Percentiles rank a stretch among this genome's conserved stretches.
These are phyloP conservation scores for Phragmites australis DNA, from an alignment of 176 grass and related monocot species.

Conservation along the genomic window DNA sequence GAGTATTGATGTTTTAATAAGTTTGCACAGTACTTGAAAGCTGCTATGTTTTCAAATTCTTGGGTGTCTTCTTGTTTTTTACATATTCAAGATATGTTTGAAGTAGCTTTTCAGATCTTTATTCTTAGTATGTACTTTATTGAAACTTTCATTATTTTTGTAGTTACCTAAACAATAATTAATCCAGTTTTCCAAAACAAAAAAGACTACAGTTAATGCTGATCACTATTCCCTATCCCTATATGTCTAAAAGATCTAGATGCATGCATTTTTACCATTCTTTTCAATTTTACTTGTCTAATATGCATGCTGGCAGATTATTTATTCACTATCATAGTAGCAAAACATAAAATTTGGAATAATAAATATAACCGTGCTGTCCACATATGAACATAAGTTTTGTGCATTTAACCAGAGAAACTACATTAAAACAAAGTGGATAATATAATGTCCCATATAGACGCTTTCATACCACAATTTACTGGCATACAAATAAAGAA, in stretches of 20 bases:
- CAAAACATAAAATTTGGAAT: constrained; percentile 6
- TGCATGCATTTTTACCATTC: background rate
- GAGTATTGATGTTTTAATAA: constrained; percentile 48
- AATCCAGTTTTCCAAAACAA: no score
- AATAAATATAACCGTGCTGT: background rate
- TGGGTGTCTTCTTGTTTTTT: background rate
- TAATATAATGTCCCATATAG: background rate
- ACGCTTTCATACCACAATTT: constrained; percentile 4
- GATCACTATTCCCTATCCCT: no score
- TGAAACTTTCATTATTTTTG: no score
- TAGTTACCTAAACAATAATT: no score
- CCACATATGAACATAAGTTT: background rate
- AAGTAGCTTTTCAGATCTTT: constrained; percentile 8
- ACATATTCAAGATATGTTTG: constrained; percentile 21
- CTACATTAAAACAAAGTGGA: background rate
- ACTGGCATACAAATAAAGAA: background rate
- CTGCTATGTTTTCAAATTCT: background rate
- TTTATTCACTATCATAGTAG: constrained; percentile 1
- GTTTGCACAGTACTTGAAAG: constrained; percentile 21
- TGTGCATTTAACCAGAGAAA: constrained; percentile 8
- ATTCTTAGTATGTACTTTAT: background rate
- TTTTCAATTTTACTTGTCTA: background rate
- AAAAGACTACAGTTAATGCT: no score
- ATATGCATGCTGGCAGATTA: constrained; percentile 5
- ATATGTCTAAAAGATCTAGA: constrained; percentile 19